A percentile compares a stretch with the other conserved stretches of the same genome.
Conservation (phyloP, 306 rosid species). For the Clitoria ternatea region DNA sequence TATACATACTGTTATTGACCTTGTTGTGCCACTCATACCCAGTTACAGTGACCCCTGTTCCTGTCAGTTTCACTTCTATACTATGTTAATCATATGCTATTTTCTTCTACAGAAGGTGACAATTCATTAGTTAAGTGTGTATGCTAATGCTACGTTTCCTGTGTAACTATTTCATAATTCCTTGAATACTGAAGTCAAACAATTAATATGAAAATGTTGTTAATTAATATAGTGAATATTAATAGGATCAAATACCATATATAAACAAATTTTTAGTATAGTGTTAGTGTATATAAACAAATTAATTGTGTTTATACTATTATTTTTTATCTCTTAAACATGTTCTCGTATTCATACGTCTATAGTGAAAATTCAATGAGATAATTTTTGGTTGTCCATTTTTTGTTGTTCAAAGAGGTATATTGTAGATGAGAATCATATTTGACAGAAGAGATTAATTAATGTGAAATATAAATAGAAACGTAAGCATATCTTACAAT, state of each 20-base stretch:
- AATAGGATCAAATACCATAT: conserved; percentile 7
- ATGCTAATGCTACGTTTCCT: neutral
- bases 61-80: neutral
- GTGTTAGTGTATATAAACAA: too few relatives aligned
- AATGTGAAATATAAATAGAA: neutral
- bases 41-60: neutral
- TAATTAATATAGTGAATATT: neutral
- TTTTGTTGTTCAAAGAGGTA: too few relatives aligned
- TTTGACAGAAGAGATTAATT: neutral
- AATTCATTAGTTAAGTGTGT: neutral
- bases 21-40: neutral
- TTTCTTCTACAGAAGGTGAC: neutral
- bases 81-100: neutral
- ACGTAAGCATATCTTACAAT: neutral
- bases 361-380: too few relatives aligned
- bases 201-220: neutral
- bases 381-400: too few relatives aligned
- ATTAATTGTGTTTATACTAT: too few relatives aligned
- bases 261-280: too few relatives aligned
- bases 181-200: neutral
- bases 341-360: too few relatives aligned
- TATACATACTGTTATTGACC: neutral
- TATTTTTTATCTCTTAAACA: too few relatives aligned
- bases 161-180: too few relatives aligned
- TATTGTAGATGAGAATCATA: too few relatives aligned